Evolutionary conservation across 139 green algal species (phyloP).

Genomic region (Chlamydomonas schloesseri): DNA sequence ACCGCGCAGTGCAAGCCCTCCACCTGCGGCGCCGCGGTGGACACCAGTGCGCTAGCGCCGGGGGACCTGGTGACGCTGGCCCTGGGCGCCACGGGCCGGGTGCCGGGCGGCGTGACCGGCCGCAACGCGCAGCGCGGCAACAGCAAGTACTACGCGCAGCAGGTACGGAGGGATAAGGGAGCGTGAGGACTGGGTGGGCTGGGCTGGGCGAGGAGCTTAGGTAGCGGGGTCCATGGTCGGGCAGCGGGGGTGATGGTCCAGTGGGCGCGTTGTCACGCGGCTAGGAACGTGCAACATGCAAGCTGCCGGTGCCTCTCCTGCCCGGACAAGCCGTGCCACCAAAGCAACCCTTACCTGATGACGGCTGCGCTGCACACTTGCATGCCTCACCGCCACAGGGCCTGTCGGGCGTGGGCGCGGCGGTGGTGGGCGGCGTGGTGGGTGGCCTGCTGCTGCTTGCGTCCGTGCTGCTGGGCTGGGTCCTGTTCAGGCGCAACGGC

Average conservation of each 20-base stretch:
- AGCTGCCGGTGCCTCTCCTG: no score
- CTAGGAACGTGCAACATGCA: no score
- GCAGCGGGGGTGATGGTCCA: no score
- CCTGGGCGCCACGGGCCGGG: conserved; percentile 6
- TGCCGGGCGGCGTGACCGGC: neutral
- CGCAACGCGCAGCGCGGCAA: neutral
- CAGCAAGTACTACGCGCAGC: neutral
- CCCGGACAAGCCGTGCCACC: no score
- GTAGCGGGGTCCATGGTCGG: no score
- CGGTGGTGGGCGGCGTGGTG: neutral
- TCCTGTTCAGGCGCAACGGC: neutral
- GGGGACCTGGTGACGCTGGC: neutral
- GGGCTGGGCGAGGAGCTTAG: no score
- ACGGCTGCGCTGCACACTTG: no score
- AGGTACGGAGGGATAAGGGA: no score
- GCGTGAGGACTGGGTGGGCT: no score
- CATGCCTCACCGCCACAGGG: no score
- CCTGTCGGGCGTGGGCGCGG: neutral
- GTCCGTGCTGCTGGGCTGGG: neutral
- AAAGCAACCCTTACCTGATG: no score
- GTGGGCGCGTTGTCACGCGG: no score
- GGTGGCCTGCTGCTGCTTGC: neutral
- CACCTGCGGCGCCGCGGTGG: neutral
- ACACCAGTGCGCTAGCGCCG: neutral
- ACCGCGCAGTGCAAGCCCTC: conserved; percentile 11